Percentiles rank a stretch among this genome's conserved stretches.
Conservation (phyloP, 2,329 filamentous ascomycete species). For the Scedosporium dehoogii region DNA sequence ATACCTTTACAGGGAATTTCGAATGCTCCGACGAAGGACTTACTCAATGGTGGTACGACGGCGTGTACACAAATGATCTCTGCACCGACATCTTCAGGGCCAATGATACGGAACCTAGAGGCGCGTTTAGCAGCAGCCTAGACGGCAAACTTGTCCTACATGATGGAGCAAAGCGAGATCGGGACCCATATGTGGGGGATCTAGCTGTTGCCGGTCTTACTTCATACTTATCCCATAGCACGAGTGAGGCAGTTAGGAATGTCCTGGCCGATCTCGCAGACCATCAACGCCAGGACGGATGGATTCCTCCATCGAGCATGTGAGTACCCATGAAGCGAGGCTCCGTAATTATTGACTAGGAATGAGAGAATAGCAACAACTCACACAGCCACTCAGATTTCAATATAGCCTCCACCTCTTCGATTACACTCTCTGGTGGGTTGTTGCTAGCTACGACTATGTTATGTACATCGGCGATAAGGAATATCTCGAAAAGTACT, state of each 20-base stretch:
- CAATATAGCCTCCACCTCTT: conserved; percentile 36
- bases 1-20: conserved; percentile 40
- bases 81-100: conserved; percentile 33
- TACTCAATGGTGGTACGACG: conserved; percentile 45
- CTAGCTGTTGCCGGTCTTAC: conserved; percentile 38
- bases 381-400: not conserved
- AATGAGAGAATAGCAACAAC: too few relatives aligned
- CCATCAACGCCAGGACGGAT: conserved; percentile 39
- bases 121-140: conserved; percentile 31
- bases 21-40: conserved; percentile 38
- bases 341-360: too few relatives aligned
- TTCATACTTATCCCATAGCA: conserved; percentile 35
- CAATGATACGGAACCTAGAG: conserved; percentile 38
- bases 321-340: too few relatives aligned
- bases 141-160: conserved; percentile 35
- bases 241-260: conserved; percentile 29
- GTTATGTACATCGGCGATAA: conserved; percentile 39
- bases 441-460: conserved; percentile 35
- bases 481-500: conserved; percentile 30
- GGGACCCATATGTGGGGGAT: conserved; percentile 43
- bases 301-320: conserved; percentile 15
- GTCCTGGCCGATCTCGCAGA: conserved; percentile 37
- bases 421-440: conserved; percentile 45
- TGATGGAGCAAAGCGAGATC: conserved; percentile 41
- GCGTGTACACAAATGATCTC: conserved; percentile 41